phyloP scores from a whole-genome alignment of 331 rosid genomes.

The Phaseolus coccineus region DNA sequence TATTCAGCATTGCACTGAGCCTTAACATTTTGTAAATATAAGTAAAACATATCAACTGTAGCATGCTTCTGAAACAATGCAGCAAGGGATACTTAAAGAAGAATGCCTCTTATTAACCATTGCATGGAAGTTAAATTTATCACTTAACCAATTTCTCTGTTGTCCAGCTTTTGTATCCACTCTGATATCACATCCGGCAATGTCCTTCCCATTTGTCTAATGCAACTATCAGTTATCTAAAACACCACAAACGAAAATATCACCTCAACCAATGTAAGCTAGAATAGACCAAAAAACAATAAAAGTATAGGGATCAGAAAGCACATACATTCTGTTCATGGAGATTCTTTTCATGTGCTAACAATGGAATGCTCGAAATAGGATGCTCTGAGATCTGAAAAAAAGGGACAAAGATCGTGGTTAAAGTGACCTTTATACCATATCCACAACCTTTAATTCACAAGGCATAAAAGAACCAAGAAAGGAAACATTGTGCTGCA shows the following conservation, averaged over 20 bases:
- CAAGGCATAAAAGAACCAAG: slow-evolving; percentile 13
- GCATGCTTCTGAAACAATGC: not conserved
- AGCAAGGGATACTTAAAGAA: not conserved
- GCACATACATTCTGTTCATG: slow-evolving; percentile 74
- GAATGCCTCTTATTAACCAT: slow-evolving; percentile 25
- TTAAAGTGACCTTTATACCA: slow-evolving; percentile 22
- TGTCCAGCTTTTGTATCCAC: slow-evolving; percentile 70
- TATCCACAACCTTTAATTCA: slow-evolving; percentile 21
- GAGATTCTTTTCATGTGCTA: slow-evolving; percentile 74
- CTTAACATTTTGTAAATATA: slow-evolving; percentile 7
- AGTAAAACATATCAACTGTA: not conserved
- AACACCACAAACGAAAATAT: slow-evolving; percentile 1
- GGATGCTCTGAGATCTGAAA: slow-evolving; percentile 69
- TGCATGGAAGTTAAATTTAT: slow-evolving; percentile 8
- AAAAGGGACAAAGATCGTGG: not conserved
- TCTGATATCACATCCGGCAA: slow-evolving; percentile 82
- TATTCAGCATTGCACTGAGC: not conserved
- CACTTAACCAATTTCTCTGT: slow-evolving; percentile 71
- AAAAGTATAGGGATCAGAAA: slow-evolving; percentile 16
- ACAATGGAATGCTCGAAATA: slow-evolving; percentile 66
- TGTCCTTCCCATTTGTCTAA: slow-evolving; percentile 83
- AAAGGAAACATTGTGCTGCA: not conserved
- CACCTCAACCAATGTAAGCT: slow-evolving; percentile 20
- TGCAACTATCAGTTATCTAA: slow-evolving; percentile 82
- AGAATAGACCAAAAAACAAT: slow-evolving; percentile 13